Base-by-base conservation (phyloP, 176 grass and related monocot genomes). In the Raddia guianensis region DNA sequence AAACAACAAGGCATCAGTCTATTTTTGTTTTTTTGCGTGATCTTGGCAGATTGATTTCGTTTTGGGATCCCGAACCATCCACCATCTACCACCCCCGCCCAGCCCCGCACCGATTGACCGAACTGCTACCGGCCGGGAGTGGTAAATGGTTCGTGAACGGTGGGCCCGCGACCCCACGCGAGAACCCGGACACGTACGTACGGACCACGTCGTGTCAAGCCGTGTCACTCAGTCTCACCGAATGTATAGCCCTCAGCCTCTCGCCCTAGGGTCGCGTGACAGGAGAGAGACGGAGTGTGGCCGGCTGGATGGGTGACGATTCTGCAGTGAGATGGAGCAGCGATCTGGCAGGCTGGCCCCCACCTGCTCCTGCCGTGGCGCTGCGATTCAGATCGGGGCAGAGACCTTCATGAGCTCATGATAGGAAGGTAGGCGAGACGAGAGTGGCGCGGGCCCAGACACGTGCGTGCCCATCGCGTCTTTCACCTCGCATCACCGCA, bases 291-390 rank as follows among this genome's bases (percentile, higher is more conserved):
- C n/a, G n/a, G 14, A 11, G 5, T 1, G 71, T 81, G 57, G 87
- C 70, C 69, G 75, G 75, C 68, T 49, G 80, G 21, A 10, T 21
- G 32, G 79, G 71, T 74, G 81, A 84, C 87, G 81, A 18, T 18
- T 48, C 76, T 65, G 82, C 87, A 71, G 87, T 76, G 60, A 1
- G 34, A 18, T 5, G 73, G 67, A 34, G 59, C 45, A 74, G 82
- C 55, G 74, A 56, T n/a, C 76, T 55, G 55, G 78, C 27, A 67
- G 72, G 71, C 79, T 82, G 58, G 77, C 87, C 87, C 87, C 82
- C 85, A 89, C 82, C 82, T 81, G 82, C 87, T 48, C 81, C 85
- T 9, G 56, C 77, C 43, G 80, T 66, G 44, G 73, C 70, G 86
- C 21, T 63, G 55, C 85, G 76, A 63, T 63, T 70, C 85, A 82